phyloP scores from a whole-genome alignment of 169 alveolate species.

The Plasmodium billcollinsi region DNA sequence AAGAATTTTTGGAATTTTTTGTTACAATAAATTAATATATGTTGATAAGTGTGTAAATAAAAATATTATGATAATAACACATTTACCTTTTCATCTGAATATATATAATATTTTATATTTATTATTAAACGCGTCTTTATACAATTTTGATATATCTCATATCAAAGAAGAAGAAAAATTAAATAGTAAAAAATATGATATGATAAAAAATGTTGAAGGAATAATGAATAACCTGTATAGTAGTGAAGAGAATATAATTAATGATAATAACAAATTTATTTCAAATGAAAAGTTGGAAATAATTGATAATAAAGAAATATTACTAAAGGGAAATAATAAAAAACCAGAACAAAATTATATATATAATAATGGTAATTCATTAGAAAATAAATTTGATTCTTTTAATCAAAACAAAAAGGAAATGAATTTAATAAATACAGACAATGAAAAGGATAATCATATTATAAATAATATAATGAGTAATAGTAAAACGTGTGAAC shows the following conservation, averaged over 20 bases:
- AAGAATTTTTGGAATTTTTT: conserved; percentile 69
- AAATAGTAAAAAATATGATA: not conserved
- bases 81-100: conserved; percentile 59
- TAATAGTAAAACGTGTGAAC: not conserved
- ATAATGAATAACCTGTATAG: too few relatives aligned
- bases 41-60: conserved; percentile 71
- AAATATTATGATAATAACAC: conserved; percentile 66
- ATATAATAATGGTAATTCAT: not conserved
- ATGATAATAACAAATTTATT: not conserved
- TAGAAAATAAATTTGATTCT: not conserved
- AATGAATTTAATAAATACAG: not conserved
- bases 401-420: not conserved
- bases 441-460: not conserved
- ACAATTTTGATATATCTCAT: conserved; percentile 7
- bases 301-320: not conserved
- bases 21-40: conserved; percentile 69
- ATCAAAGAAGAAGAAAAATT: conserved; percentile 1
- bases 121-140: conserved; percentile 43
- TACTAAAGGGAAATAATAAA: not conserved
- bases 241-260: too few relatives aligned
- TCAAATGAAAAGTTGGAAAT: not conserved
- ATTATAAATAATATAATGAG: not conserved
- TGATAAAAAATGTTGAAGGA: too few relatives aligned
- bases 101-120: conserved; percentile 60
- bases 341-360: not conserved